Percentiles rank a stretch among this genome's conserved stretches.
These are phyloP conservation scores for Coelastrella sp. DNA, from an alignment of 139 green algal species.

Conservation along the genomic window DNA sequence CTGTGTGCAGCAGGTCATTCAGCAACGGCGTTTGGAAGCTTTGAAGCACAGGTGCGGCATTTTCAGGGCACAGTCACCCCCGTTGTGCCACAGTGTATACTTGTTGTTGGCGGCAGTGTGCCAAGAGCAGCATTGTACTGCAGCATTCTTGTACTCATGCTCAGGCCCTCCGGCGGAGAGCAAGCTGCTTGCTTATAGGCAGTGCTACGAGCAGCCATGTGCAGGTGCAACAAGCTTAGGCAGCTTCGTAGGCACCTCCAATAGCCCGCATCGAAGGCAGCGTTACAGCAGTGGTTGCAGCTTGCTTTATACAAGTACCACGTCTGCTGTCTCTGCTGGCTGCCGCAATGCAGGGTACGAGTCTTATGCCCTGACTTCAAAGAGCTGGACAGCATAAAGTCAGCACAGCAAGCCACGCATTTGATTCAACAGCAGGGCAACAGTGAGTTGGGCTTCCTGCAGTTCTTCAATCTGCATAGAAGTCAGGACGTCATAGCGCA, in stretches of 20 bases:
- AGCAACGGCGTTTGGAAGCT: neutral
- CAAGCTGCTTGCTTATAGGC: no score
- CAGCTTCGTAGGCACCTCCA: no score
- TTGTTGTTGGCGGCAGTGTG: no score
- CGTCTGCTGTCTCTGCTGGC: neutral
- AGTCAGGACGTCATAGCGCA: neutral
- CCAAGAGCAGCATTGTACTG: no score
- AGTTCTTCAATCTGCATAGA: constrained; percentile 78
- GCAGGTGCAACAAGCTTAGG: no score
- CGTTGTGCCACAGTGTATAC: no score
- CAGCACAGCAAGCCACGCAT: constrained; percentile 12
- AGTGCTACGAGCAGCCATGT: no score
- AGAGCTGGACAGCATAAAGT: constrained; percentile 20
- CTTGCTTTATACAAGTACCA: neutral
- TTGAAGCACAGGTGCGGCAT: constrained; percentile 3
- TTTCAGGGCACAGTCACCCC: no score
- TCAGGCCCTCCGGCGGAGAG: no score
- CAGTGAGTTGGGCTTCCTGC: constrained; percentile 70
- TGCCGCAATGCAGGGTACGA: constrained; percentile 49
- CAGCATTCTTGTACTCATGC: no score
- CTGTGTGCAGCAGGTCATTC: neutral
- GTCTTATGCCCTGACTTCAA: constrained; percentile 54
- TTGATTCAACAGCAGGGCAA: constrained; percentile 40
- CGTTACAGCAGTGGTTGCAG: no score
- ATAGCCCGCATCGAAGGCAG: no score